Conservation (phyloP, 1,139 yeast genomes). For the Saccharomyces uvarum region DNA sequence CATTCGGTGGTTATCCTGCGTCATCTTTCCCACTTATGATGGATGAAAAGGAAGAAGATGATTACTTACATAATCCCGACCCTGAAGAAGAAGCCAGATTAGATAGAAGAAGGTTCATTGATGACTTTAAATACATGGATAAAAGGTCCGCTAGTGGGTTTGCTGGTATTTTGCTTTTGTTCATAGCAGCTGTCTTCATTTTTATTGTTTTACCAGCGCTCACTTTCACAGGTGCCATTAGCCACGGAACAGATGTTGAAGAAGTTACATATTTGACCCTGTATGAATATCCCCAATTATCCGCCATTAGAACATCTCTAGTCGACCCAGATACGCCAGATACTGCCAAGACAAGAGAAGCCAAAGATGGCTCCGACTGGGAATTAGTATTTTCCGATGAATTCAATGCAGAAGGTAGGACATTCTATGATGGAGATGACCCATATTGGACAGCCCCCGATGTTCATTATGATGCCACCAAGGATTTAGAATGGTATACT, state of each 20-base stretch:
- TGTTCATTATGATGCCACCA: constrained; percentile 68
- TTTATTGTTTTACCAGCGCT: constrained; percentile 67
- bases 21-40: constrained; percentile 75
- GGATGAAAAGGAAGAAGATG: constrained; percentile 88
- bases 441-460: constrained; percentile 75
- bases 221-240: constrained; percentile 59
- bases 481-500: constrained; percentile 79
- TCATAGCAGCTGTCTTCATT: constrained; percentile 52
- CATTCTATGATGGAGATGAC: constrained; percentile 75
- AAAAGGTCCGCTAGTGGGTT: constrained; percentile 50
- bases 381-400: constrained; percentile 71
- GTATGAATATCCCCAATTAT: constrained; percentile 51
- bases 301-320: constrained; percentile 53
- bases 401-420: constrained; percentile 71
- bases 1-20: constrained; percentile 93
- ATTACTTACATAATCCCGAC: constrained; percentile 85
- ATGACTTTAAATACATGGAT: constrained; percentile 56
- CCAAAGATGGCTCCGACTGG: constrained; percentile 55
- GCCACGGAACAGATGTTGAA: constrained; percentile 28
- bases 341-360: constrained; percentile 40
- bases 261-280: constrained; percentile 38
- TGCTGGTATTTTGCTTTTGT: constrained; percentile 48
- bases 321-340: constrained; percentile 76
- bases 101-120: constrained; percentile 53
- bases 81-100: constrained; percentile 78